Evolutionary conservation across 2,329 filamentous ascomycete species (phyloP).

Genomic region (Xylaria arbuscula): DNA sequence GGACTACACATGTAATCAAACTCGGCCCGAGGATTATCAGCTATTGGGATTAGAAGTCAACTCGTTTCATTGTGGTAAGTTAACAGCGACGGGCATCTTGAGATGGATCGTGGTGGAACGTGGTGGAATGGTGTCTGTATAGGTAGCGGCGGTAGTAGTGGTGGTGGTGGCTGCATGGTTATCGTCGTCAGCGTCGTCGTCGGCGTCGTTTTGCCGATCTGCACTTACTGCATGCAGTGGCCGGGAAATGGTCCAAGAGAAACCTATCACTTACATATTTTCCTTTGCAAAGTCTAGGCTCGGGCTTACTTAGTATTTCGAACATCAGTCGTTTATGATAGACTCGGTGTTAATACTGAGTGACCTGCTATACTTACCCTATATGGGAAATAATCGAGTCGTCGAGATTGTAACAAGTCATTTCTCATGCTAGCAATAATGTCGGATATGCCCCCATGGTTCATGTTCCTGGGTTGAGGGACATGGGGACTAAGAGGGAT

Average conservation of each 20-base stretch:
- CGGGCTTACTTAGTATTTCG: background rate
- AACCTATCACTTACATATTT: background rate
- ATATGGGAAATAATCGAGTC: conserved; percentile 1
- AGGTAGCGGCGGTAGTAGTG: background rate
- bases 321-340: background rate
- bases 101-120: too few species aligned
- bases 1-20: conserved; percentile 15
- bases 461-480: conserved; percentile 11
- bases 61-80: background rate
- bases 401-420: conserved; percentile 17
- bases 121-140: background rate
- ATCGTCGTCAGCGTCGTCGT: background rate
- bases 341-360: conserved; percentile 1
- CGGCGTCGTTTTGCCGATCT: background rate
- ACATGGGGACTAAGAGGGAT: background rate
- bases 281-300: conserved; percentile 1
- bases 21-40: conserved; percentile 19
- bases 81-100: background rate
- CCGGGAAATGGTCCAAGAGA: conserved; percentile 1
- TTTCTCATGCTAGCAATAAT: conserved; percentile 11
- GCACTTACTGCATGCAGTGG: conserved; percentile 11
- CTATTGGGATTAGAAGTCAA: background rate
- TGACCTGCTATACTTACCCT: background rate
- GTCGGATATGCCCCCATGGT: background rate
- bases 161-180: too few species aligned